Evolutionary conservation across 108 stramenopile genomes (phyloP), one percentile per base, ranked within the genome.

Genomic region (Stephanodiscus minutulus): DNA sequence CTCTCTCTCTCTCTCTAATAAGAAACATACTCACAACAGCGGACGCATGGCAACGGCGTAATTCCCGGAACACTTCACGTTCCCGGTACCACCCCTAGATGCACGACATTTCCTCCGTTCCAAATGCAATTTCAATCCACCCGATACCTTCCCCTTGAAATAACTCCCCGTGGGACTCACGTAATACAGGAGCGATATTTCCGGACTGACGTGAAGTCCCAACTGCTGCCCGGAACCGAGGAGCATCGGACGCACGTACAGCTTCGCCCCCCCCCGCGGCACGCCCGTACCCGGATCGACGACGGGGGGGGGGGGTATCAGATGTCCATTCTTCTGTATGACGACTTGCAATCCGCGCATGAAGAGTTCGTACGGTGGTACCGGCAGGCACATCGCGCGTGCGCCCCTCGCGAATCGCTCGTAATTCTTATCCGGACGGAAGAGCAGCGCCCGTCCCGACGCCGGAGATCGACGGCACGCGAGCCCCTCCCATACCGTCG

Each of bases 401-500:
- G 92, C 92, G 15, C 92, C 92, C 25, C 68, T 64, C 8, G 55
- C 66, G 58, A 94, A 90, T 17, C 92, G 75, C 20, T 61, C 67
- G 56, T 82, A 91, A 62, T 94, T 94, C 47, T 69, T 82, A 55
- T 94, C 86, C 29, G 92, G 85, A 43, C 92, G 92, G 61, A 94
- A 90, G 36, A 94, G 81, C 5, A 87, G 57, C n/a, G 87, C 74
- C 13, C 77, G 70, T 0, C 79, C 80, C 47, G 90, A 76, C 41
- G 79, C 77, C 36, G 79, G 75, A 27, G 69, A 78, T 20, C 92
- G 87, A 61, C 80, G 89, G 58, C 87, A 88, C 18, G 91, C 91
- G 41, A 94, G 74, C n/a, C 92, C 92, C 79, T 94, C 92, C 90
- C 90, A 94, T 25, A 94, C 79, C 29, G 90, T 91, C 12, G 90